Percentiles rank a stretch among this genome's conserved stretches.
phyloP scores from a whole-genome alignment of 768 basidiomycete species.

The Dioszegia hungarica region DNA sequence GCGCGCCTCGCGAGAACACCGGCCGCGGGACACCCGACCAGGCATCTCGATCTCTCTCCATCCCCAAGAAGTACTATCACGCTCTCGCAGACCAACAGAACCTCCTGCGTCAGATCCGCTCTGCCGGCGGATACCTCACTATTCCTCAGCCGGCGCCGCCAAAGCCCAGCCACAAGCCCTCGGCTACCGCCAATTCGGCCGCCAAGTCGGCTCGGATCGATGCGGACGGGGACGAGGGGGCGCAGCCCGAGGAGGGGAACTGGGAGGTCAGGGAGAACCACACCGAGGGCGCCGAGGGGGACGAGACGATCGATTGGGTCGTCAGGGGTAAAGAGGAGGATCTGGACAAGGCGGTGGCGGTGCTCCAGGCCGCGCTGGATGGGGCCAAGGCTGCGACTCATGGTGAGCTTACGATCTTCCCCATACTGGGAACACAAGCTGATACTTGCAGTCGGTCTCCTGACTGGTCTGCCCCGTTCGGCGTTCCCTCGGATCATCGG shows the following conservation, averaged over 20 bases:
- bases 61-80: conserved; percentile 83
- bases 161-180: conserved; percentile 38
- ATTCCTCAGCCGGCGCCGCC: conserved; percentile 53
- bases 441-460: conserved; percentile 38
- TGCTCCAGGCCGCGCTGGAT: conserved; percentile 37
- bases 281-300: conserved; percentile 73
- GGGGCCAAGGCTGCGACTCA: conserved; percentile 42
- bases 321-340: conserved; percentile 74
- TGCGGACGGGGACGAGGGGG: conserved; percentile 51
- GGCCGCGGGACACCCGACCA: conserved; percentile 43
- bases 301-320: conserved; percentile 68
- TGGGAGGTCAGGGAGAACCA: conserved; percentile 81
- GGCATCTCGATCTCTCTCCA: conserved; percentile 54
- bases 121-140: conserved; percentile 76
- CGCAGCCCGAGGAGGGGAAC: conserved; percentile 49
- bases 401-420: conserved; percentile 18
- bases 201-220: conserved; percentile 76
- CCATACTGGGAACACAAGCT: neutral
- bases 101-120: conserved; percentile 78
- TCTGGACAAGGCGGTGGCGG: conserved; percentile 68
- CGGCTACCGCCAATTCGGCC: conserved; percentile 12
- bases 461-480: conserved; percentile 55
- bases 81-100: conserved; percentile 79
- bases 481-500: conserved; percentile 92
- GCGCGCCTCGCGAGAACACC: neutral